Evolutionary conservation across 2,329 filamentous ascomycete genomes (phyloP).

Genomic region (Colletotrichum tamarilloi): DNA sequence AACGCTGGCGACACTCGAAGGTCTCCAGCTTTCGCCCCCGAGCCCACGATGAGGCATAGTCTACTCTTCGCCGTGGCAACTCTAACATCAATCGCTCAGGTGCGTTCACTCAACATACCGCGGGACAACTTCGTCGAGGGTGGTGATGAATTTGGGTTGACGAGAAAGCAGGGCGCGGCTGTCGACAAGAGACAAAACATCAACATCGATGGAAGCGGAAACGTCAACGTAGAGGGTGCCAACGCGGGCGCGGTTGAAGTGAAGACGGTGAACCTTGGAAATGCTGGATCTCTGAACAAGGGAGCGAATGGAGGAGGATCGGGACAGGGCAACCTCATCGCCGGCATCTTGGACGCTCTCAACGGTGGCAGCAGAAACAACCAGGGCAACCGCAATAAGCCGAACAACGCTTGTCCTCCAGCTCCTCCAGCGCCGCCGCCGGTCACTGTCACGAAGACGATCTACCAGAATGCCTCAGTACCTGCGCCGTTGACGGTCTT

Average conservation of each 20-base stretch:
- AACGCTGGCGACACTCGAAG: constrained; percentile 32
- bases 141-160: background rate
- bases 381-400: constrained; percentile 29
- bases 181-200: constrained; percentile 30
- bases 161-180: constrained; percentile 28
- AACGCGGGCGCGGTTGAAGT: constrained; percentile 10
- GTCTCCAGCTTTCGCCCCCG: constrained; percentile 25
- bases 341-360: constrained; percentile 31
- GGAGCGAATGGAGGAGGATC: background rate
- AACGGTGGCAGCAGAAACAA: constrained; percentile 40
- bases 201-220: constrained; percentile 25
- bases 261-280: constrained; percentile 24
- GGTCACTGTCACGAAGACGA: constrained; percentile 25
- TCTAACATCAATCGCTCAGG: constrained; percentile 36
- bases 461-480: constrained; percentile 21
- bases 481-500: constrained; percentile 29
- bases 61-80: constrained; percentile 36
- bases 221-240: constrained; percentile 11
- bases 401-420: background rate
- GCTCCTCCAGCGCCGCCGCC: constrained; percentile 1
- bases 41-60: constrained; percentile 38
- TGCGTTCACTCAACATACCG: constrained; percentile 10
- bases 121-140: background rate
- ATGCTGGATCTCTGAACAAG: constrained; percentile 3
- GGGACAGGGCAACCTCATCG: constrained; percentile 26